These are phyloP conservation scores for Cystobasidium ongulense DNA, from an alignment of 768 basidiomycete species.

Conservation along the genomic window DNA sequence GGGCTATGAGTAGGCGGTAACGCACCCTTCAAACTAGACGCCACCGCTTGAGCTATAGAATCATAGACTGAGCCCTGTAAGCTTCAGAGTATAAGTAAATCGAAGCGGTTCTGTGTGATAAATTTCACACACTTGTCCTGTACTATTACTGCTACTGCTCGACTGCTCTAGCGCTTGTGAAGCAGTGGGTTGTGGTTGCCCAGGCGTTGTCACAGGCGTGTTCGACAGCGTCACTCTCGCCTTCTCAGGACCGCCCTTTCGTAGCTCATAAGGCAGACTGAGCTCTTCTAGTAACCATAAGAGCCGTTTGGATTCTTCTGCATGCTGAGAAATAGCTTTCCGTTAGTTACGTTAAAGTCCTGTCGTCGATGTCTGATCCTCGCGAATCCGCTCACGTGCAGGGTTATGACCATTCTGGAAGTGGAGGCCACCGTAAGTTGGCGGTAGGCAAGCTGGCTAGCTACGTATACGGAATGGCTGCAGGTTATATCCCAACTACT, in stretches of 20 bases:
- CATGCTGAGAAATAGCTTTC: neutral
- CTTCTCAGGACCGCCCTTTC: neutral
- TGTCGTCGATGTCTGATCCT: neutral
- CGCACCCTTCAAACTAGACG: constrained; percentile 11
- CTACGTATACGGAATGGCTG: neutral
- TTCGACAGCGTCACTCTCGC: neutral
- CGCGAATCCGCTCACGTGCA: neutral
- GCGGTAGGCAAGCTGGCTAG: neutral
- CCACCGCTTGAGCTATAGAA: constrained; percentile 10
- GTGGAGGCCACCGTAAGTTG: neutral
- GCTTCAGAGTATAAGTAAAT: neutral
- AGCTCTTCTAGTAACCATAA: constrained; percentile 29
- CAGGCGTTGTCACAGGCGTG: neutral
- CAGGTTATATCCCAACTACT: neutral
- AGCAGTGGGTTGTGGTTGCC: neutral
- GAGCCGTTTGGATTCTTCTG: neutral
- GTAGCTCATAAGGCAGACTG: neutral
- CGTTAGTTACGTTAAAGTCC: neutral
- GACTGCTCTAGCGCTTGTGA: neutral
- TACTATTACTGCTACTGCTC: neutral
- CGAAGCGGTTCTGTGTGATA: neutral
- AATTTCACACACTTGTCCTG: neutral
- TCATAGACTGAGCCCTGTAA: constrained; percentile 3
- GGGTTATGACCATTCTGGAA: neutral
- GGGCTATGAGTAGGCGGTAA: constrained; percentile 17